Base-by-base conservation (phyloP, 495 filamentous ascomycete species). In the Aspergillus sclerotiicarbonarius region DNA sequence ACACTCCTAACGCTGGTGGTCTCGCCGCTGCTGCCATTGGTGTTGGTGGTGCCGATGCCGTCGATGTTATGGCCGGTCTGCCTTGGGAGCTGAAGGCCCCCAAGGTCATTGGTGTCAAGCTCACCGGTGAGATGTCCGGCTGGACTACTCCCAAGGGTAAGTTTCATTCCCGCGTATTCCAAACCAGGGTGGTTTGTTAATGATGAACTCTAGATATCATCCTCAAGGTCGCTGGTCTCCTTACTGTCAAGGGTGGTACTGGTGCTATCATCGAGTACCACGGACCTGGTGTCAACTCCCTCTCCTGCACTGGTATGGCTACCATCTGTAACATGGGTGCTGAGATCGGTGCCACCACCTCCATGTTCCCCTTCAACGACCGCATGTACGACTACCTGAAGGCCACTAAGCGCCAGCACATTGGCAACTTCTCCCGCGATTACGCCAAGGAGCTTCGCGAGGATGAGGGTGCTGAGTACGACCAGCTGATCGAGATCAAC, bases 21-120 rank as follows among this genome's bases (percentile, higher is more conserved):
- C 87, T 98, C 62, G 93, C 90, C 65, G 96, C 93, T 88, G 86
- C 83, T 65, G 93, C 94, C 61, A 96, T 98, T 68, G 94, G 94
- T 86, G 94, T 98, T 60, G 94, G 94, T 81, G 94, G 94, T 83
- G 94, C 94, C 71, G 94, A 98, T 79, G 94, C 94, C 54, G 94
- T 98, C 62, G 94, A 98, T 75, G 94, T 97, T 65, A 96, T 98
- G 92, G 95, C 91, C 64, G 90, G 91, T 77, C 86, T 96, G 57
- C 93, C 94, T 33, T 98, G 94, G 94, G 94, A 98, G 74, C 77
- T 98, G 69, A 98, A 98, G 83, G 94, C 95, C 50, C 94, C 94
- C 54, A 96, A 96, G 77, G 81, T 96, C 61, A 96, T 97, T 74
- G 94, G 94, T 85, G 87, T 98, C 57, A 91, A 88, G 76, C 86